phyloP scores from a whole-genome alignment of 2,329 filamentous ascomycete species.

The Clonostachys solani region DNA sequence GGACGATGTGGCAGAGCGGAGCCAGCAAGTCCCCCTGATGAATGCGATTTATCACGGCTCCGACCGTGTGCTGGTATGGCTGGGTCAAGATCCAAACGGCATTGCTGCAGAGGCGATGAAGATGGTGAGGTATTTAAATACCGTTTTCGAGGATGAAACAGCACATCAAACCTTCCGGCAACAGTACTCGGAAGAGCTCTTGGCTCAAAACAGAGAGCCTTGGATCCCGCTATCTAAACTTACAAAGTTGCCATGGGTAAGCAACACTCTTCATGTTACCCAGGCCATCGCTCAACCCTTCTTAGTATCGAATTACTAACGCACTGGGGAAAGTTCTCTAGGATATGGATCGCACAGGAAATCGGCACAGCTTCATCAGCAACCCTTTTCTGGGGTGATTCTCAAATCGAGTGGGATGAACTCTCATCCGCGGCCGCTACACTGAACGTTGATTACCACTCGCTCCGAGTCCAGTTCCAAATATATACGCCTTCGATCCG shows the following conservation, averaged over 20 bases:
- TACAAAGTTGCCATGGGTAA: conserved; percentile 23
- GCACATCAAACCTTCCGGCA: conserved; percentile 17
- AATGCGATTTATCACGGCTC: conserved; percentile 27
- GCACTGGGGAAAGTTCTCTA: conserved; percentile 17
- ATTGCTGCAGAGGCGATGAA: conserved; percentile 18
- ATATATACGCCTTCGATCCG: conserved; percentile 24
- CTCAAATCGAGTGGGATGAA: conserved; percentile 22
- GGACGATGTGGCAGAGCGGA: conserved; percentile 23
- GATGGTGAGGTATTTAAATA: conserved; percentile 17
- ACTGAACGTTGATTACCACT: conserved; percentile 24
- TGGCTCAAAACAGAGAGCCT: conserved; percentile 14
- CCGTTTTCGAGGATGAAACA: conserved; percentile 20
- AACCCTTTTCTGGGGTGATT: conserved; percentile 25
- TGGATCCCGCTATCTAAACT: conserved; percentile 25
- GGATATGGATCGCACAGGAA: conserved; percentile 30
- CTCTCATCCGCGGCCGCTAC: conserved; percentile 21
- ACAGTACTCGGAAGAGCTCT: conserved; percentile 20
- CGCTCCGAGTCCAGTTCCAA: conserved; percentile 17
- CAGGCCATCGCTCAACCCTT: background rate
- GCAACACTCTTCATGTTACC: conserved; percentile 6
- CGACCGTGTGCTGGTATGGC: conserved; percentile 24
- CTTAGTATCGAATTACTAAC: background rate
- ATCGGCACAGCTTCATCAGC: conserved; percentile 25
- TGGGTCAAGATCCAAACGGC: conserved; percentile 19
- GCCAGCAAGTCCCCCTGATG: conserved; percentile 30